Percentiles rank a stretch among this genome's conserved stretches.
phyloP scores from a whole-genome alignment of 495 filamentous ascomycete species.

The Filosporella fistucella region DNA sequence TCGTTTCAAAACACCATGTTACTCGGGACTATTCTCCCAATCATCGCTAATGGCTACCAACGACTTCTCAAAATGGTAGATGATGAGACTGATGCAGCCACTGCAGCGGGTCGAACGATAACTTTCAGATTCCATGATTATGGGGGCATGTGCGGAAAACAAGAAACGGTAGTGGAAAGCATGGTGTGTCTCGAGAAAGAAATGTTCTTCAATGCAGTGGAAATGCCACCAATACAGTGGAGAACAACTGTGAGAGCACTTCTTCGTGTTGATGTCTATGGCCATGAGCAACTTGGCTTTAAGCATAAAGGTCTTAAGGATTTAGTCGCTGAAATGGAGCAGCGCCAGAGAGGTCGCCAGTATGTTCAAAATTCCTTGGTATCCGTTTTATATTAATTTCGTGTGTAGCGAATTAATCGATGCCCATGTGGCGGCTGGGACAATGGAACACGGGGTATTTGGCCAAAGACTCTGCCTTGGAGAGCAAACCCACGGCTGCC shows the following conservation, averaged over 20 bases:
- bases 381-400: too few species aligned
- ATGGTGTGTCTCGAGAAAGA: constrained; percentile 15
- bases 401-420: constrained; percentile 32
- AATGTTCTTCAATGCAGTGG: constrained; percentile 13
- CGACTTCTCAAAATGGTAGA: constrained; percentile 42
- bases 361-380: too few species aligned
- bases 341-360: constrained; percentile 37
- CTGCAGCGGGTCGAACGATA: constrained; percentile 32
- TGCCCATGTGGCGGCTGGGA: constrained; percentile 12
- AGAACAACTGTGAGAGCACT: constrained; percentile 43
- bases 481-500: constrained; percentile 24
- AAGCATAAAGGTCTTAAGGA: constrained; percentile 44
- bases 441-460: constrained; percentile 13
- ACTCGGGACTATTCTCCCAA: constrained; percentile 58
- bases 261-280: constrained; percentile 47
- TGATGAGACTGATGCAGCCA: constrained; percentile 32
- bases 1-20: constrained; percentile 62
- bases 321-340: constrained; percentile 44
- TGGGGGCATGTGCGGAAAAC: constrained; percentile 33
- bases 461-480: constrained; percentile 9
- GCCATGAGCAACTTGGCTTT: constrained; percentile 28
- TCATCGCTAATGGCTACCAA: constrained; percentile 54
- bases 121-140: constrained; percentile 36
- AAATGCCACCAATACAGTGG: constrained; percentile 45
- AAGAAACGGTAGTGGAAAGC: constrained; percentile 3